These are phyloP conservation scores for Ceriops decandra DNA, from an alignment of 345 rosid species.

Conservation along the genomic window DNA sequence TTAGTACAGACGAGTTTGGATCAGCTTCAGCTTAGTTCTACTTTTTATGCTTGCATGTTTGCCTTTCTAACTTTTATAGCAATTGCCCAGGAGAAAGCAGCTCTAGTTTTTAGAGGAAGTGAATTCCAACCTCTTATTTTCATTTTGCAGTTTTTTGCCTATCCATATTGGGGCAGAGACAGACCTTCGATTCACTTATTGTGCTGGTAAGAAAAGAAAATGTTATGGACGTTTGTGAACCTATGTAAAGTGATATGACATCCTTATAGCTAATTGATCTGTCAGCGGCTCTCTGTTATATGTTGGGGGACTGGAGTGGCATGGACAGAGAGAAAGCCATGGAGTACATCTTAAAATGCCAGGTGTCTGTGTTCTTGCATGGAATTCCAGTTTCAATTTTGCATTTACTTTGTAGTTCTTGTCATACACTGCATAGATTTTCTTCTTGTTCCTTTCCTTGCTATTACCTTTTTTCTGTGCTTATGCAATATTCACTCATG, in stretches of 20 bases:
- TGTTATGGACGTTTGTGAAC: background rate
- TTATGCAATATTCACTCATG: conserved; percentile 6
- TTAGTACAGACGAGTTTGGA: background rate
- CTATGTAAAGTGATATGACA: conserved; percentile 12
- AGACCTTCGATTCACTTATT: conserved; percentile 83
- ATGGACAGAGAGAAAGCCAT: conserved; percentile 77
- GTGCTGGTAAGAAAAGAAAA: conserved; percentile 71
- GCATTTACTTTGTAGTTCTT: conserved; percentile 1
- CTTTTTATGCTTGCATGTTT: no score
- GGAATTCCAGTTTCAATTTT: conserved; percentile 10
- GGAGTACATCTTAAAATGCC: conserved; percentile 71
- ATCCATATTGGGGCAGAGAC: conserved; percentile 78
- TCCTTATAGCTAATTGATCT: conserved; percentile 32
- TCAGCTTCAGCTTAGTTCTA: background rate
- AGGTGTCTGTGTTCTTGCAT: conserved; percentile 35
- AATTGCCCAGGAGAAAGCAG: no score
- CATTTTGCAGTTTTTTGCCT: conserved; percentile 70
- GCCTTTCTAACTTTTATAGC: no score
- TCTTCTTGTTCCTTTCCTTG: no score
- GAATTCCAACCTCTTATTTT: background rate
- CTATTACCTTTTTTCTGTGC: background rate
- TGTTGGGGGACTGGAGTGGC: conserved; percentile 85
- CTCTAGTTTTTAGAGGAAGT: no score
- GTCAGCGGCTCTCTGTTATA: conserved; percentile 78
- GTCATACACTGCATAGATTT: background rate